Evolutionary conservation across 306 rosid species (phyloP).

Genomic region (Medicago ruthenica): DNA sequence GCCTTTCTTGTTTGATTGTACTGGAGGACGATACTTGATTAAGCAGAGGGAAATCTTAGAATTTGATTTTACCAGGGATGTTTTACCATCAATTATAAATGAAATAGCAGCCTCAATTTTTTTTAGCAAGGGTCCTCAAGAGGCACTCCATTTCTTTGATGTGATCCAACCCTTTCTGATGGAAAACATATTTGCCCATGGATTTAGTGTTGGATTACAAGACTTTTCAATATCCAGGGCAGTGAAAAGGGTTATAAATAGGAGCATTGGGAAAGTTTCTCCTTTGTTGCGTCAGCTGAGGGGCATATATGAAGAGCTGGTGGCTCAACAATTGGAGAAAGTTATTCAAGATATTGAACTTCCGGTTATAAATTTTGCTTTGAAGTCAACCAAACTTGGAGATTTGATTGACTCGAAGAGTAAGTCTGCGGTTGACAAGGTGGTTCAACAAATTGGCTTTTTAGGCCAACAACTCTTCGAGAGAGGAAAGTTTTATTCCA

Average conservation of each 20-base stretch:
- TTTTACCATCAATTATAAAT: conserved; percentile 61
- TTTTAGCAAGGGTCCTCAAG: conserved; percentile 80
- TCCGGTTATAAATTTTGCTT: conserved; percentile 59
- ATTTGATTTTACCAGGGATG: conserved; percentile 62
- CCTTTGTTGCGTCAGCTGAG: conserved; percentile 70
- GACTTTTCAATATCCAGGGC: conserved; percentile 72
- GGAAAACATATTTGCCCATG: conserved; percentile 81
- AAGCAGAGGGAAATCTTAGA: conserved; percentile 65
- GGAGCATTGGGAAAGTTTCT: conserved; percentile 57
- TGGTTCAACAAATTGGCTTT: conserved; percentile 89
- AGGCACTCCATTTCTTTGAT: conserved; percentile 74
- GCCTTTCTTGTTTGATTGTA: conserved; percentile 68
- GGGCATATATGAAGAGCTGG: conserved; percentile 69
- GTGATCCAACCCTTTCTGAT: conserved; percentile 83
- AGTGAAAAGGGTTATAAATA: conserved; percentile 44
- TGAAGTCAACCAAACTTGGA: conserved; percentile 70
- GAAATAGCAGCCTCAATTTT: conserved; percentile 84
- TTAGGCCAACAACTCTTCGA: conserved; percentile 84
- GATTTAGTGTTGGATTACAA: conserved; percentile 82
- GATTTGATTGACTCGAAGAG: conserved; percentile 78
- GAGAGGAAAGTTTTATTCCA: conserved; percentile 80
- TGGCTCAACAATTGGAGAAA: conserved; percentile 77
- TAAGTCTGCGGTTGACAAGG: conserved; percentile 74
- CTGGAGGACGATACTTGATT: conserved; percentile 68
- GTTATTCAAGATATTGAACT: conserved; percentile 57